Evolutionary conservation across 78 protist genomes (phyloP).

Genomic region (Isochrysis galbana): DNA sequence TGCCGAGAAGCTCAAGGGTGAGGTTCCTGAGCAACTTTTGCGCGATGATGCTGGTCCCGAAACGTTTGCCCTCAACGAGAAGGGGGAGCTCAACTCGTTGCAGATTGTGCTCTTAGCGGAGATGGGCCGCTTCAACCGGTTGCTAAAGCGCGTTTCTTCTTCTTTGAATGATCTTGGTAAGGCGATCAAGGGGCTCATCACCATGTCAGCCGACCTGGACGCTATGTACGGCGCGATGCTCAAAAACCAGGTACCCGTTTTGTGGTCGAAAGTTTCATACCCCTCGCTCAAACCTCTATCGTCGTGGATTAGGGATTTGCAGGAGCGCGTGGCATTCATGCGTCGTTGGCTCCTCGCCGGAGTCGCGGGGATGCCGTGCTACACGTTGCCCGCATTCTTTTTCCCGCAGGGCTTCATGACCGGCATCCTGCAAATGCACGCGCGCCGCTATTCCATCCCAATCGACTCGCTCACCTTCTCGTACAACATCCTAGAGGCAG

Average conservation of each 20-base stretch:
- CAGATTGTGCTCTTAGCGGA: slow-evolving; percentile 75
- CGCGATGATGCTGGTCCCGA: background rate
- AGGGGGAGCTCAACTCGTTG: slow-evolving; percentile 55
- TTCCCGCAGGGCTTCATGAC: slow-evolving; percentile 76
- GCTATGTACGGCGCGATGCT: slow-evolving; percentile 47
- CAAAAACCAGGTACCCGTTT: slow-evolving; percentile 70
- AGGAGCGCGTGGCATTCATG: slow-evolving; percentile 48
- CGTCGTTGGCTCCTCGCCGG: slow-evolving; percentile 58
- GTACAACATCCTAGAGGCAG: background rate
- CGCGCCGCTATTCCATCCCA: slow-evolving; percentile 50
- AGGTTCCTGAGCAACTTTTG: slow-evolving; percentile 48
- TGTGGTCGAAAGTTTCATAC: slow-evolving; percentile 63
- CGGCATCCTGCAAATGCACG: slow-evolving; percentile 63
- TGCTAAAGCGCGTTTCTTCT: slow-evolving; percentile 51
- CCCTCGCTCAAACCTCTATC: slow-evolving; percentile 75
- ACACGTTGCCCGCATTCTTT: slow-evolving; percentile 79
- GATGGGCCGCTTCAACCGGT: slow-evolving; percentile 73
- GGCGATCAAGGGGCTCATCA: slow-evolving; percentile 80
- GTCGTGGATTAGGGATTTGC: slow-evolving; percentile 76
- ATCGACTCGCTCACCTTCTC: slow-evolving; percentile 61
- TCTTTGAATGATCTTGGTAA: slow-evolving; percentile 54
- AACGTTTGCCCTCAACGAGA: background rate
- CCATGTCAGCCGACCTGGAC: slow-evolving; percentile 84
- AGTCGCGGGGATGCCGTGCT: slow-evolving; percentile 30
- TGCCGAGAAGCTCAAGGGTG: slow-evolving; percentile 43